phyloP scores from a whole-genome alignment of 768 basidiomycete species.

The Coprinopsis marcescibilis region DNA sequence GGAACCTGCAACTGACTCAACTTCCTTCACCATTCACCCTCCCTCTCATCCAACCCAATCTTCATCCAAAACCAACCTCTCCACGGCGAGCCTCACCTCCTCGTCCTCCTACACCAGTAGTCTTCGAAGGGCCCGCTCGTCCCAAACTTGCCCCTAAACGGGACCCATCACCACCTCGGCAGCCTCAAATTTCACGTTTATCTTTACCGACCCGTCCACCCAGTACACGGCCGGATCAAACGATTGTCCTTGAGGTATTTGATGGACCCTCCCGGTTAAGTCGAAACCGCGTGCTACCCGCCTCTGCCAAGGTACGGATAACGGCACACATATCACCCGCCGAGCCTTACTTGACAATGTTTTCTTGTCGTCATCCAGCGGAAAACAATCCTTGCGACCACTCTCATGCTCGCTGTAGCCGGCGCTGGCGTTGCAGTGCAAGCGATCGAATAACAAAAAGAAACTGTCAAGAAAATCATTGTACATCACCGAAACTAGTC shows the following conservation, averaged over 20 bases:
- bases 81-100: neutral
- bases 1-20: slow-evolving; percentile 14
- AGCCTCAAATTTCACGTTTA: too few relatives aligned
- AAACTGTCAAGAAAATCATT: too few relatives aligned
- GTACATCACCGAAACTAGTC: too few relatives aligned
- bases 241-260: slow-evolving; percentile 29
- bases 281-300: neutral
- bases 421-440: neutral
- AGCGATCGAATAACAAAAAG: too few relatives aligned
- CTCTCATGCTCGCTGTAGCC: neutral
- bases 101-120: neutral
- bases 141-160: too few relatives aligned
- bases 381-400: neutral
- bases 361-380: neutral
- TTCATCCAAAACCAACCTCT: neutral
- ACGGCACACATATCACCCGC: neutral
- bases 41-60: slow-evolving; percentile 14
- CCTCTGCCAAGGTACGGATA: neutral
- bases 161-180: neutral
- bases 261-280: neutral
- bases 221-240: too few relatives aligned
- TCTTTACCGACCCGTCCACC: too few relatives aligned
- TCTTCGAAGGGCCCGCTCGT: neutral
- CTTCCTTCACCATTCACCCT: slow-evolving; percentile 11
- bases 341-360: neutral